Conservation (phyloP, 345 rosid genomes). For the Citrus cavaleriei region DNA sequence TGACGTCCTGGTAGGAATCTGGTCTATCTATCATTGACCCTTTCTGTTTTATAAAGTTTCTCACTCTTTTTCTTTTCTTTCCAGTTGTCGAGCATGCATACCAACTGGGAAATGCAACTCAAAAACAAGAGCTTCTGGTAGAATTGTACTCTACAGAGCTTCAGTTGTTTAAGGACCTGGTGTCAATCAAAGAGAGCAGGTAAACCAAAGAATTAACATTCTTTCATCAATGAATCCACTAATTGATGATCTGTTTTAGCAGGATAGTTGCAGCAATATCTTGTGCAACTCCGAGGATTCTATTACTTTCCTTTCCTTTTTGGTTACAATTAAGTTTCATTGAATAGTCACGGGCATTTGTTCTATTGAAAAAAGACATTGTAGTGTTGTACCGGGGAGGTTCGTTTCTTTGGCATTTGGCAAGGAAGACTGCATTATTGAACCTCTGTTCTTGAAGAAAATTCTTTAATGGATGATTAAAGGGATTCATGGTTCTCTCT, state of each 20-base stretch:
- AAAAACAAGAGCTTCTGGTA: slow-evolving; percentile 83
- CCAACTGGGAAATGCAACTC: slow-evolving; percentile 65
- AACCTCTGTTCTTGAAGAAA: not conserved
- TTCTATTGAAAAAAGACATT: not conserved
- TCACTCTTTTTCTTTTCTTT: slow-evolving; percentile 11
- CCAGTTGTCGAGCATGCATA: slow-evolving; percentile 88
- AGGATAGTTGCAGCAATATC: not conserved
- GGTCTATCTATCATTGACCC: not conserved
- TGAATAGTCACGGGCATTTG: not conserved
- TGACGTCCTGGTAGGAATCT: not conserved
- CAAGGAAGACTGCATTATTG: not conserved
- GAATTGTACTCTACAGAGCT: slow-evolving; percentile 91
- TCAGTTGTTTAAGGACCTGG: slow-evolving; percentile 76
- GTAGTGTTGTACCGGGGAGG: not conserved
- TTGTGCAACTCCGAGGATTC: not conserved
- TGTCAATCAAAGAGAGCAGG: slow-evolving; percentile 64
- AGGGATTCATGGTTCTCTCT: not conserved
- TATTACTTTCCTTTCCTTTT: not conserved
- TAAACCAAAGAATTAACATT: slow-evolving; percentile 17
- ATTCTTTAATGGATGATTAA: not conserved
- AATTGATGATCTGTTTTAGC: not conserved
- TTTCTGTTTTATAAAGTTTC: not conserved
- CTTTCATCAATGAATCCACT: not conserved
- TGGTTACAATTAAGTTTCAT: not conserved
- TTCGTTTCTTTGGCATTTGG: not conserved